phyloP scores from a whole-genome alignment of 192 early-diverging fungal genomes.

The Dispira parvispora region DNA sequence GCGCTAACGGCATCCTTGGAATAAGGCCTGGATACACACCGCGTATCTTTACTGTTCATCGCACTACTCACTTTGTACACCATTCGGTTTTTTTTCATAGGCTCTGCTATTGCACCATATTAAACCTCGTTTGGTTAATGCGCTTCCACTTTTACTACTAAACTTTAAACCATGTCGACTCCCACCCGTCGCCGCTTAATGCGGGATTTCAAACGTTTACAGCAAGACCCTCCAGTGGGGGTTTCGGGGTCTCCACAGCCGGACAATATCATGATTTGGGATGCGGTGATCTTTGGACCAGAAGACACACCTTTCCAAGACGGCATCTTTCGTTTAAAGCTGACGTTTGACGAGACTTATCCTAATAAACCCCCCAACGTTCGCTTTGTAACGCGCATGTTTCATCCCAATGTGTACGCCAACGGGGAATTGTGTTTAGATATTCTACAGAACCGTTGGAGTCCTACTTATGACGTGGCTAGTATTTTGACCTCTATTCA shows the following conservation, averaged over 20 bases:
- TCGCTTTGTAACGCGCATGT: constrained; percentile 88
- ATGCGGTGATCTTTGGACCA: constrained; percentile 98
- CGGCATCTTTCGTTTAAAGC: constrained; percentile 83
- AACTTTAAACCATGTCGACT: constrained; percentile 56
- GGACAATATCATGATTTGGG: constrained; percentile 97
- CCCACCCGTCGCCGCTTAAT: constrained; percentile 86
- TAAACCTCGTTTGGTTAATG: background rate
- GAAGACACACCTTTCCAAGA: constrained; percentile 97
- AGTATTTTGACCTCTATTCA: constrained; percentile 92
- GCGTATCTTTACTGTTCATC: background rate
- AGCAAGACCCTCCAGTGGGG: constrained; percentile 80
- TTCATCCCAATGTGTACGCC: constrained; percentile 95
- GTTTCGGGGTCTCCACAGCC: constrained; percentile 81
- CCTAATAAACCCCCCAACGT: constrained; percentile 96
- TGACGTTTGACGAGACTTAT: constrained; percentile 95
- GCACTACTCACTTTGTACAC: background rate
- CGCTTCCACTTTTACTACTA: background rate
- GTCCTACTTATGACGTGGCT: constrained; percentile 87
- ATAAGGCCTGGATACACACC: background rate
- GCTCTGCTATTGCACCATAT: background rate
- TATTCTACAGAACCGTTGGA: constrained; percentile 96
- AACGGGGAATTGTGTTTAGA: constrained; percentile 96
- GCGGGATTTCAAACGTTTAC: constrained; percentile 94
- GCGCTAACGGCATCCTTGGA: background rate
- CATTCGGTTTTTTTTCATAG: background rate